Evolutionary conservation across 2,329 filamentous ascomycete species (phyloP), one percentile per base, ranked within the genome.

Genomic region (Cytospora paraplurivora): DNA sequence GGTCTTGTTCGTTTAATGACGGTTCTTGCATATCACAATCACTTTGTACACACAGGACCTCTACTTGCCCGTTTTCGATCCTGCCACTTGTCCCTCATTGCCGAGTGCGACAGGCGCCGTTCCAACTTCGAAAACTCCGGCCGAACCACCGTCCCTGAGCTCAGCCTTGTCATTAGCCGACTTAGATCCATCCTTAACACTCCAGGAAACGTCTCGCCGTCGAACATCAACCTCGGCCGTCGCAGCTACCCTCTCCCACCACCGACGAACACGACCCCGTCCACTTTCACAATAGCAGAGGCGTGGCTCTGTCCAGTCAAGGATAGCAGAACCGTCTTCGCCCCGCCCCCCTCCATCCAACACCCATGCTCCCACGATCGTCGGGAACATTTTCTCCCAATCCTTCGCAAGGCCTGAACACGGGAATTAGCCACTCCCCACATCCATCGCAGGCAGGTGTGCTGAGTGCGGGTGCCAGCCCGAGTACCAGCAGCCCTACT

Each of bases 381-480:
- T 79, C 83, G 80, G 85, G 83, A 84, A 85, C 83, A 75, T 86
- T 86, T 76, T 85, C 85, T 75, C 84, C 84, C 77, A 84, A 81
- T 79, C 82, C 82, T 79, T 79, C 81, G 70, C 81, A 85, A 74
- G 78, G 79, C 73, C 77, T 85, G 69, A 82, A 85, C 74, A 85
- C 82, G 72, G 82, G 82, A 75, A 75, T 76, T 68, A 79, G 77
- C 73, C 81, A 85, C 73, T 84, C 83, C 66, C 81, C 83, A 57
- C 81, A 85, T 76, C 80, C 81, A 71, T 83, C 84, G 70, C 83
- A 86, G 73, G 73, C 80, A 72, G 81, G 82, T 70, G 78, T 80
- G 72, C 76, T 85, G 73, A 85, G 82, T 80, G 81, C 83, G 80
- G 82, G 79, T 77, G 83, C 83, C 69, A 86, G 83, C 76, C 83